Conservation (phyloP, 202 grass and related monocot genomes). For the Carex arenaria region DNA sequence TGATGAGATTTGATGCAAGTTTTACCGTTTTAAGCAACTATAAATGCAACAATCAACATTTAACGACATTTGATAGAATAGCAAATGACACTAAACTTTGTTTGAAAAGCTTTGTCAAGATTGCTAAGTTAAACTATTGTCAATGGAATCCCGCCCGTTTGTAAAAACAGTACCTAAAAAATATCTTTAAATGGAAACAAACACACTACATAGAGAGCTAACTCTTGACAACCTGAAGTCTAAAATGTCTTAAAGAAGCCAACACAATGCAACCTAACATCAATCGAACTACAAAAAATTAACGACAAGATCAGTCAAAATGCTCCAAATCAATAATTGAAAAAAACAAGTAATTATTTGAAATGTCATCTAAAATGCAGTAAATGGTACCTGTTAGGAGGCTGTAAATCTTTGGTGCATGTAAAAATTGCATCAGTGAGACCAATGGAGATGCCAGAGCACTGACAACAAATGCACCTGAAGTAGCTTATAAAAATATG, state of each 20-base stretch:
- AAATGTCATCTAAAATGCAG: constrained; percentile 14
- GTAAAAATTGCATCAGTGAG: constrained; percentile 40
- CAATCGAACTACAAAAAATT: constrained; percentile 60
- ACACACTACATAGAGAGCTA: not conserved
- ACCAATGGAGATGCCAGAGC: constrained; percentile 55
- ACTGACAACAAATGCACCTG: constrained; percentile 72
- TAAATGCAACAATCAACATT: not conserved
- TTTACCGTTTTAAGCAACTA: not conserved
- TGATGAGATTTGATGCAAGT: not conserved
- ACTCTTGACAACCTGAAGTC: constrained; percentile 57
- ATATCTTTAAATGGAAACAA: not conserved
- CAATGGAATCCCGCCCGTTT: not conserved
- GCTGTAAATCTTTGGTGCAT: constrained; percentile 63
- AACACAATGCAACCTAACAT: constrained; percentile 56
- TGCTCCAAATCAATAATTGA: constrained; percentile 9
- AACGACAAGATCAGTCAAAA: constrained; percentile 22
- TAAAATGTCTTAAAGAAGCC: constrained; percentile 59
- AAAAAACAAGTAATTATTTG: constrained; percentile 13
- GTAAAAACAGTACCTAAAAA: not conserved
- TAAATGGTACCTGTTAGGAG: constrained; percentile 62
- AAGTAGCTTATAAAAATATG: constrained; percentile 13
- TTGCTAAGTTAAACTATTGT: not conserved
- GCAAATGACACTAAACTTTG: not conserved
- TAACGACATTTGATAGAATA: not conserved
- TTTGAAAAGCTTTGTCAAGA: not conserved